phyloP scores from a whole-genome alignment of 495 filamentous ascomycete genomes.

The Aspergillus bertholletiae region DNA sequence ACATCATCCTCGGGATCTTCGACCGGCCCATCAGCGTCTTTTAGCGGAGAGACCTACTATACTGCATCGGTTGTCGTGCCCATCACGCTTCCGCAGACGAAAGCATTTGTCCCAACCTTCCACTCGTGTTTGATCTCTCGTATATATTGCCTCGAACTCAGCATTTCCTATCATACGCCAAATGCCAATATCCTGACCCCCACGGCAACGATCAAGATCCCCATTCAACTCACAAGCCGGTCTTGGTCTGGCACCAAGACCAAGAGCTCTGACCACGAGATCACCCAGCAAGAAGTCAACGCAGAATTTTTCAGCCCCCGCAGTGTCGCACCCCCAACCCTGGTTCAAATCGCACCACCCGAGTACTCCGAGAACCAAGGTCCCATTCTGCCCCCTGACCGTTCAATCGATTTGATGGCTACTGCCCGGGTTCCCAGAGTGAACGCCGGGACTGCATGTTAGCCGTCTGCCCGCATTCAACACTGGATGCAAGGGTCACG shows the following conservation, averaged over 20 bases:
- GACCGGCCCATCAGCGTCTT: conserved; percentile 38
- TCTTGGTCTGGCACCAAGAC: conserved; percentile 4
- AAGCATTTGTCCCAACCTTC: conserved; percentile 82
- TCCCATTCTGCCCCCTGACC: not conserved
- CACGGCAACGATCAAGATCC: conserved; percentile 62
- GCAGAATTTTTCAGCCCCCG: conserved; percentile 38
- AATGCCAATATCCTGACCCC: conserved; percentile 52
- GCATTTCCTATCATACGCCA: conserved; percentile 57
- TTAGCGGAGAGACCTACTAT: conserved; percentile 51
- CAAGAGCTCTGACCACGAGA: conserved; percentile 17
- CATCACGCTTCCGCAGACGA: conserved; percentile 65
- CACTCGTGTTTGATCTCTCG: conserved; percentile 81
- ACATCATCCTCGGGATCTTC: conserved; percentile 28
- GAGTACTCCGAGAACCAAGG: conserved; percentile 9
- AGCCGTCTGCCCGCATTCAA: not conserved
- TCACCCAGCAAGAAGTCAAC: conserved; percentile 36
- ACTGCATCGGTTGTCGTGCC: conserved; percentile 69
- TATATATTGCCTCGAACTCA: conserved; percentile 70
- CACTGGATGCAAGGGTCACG: not conserved
- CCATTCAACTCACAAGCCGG: conserved; percentile 65
- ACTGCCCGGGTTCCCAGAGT: not conserved
- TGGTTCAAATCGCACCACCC: conserved; percentile 6
- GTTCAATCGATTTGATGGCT: not conserved
- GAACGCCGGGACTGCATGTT: not conserved
- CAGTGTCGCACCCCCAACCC: conserved; percentile 19